Evolutionary conservation across 169 alveolate genomes (phyloP), one percentile per base, ranked within the genome.

Genomic region (Plasmodium ovale): DNA sequence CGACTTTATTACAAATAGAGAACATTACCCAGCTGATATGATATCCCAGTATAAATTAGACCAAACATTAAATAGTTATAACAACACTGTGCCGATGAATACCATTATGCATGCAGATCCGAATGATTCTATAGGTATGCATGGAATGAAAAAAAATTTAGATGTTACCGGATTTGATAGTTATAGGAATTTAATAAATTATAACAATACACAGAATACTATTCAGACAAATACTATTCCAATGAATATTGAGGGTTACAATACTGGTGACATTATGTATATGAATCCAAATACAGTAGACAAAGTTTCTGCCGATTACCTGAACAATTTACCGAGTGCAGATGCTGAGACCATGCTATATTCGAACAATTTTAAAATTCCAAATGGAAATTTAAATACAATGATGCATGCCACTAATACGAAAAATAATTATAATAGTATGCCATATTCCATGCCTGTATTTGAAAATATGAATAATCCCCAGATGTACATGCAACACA

Each of bases 401-500:
- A 33, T 49, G 58, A 14, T 82, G 72, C 54, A 27, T 53, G 54
- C 33, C 25, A 54, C 37, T 44, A 58, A 72, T 53, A 54, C 16
- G 7, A 54, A 54, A n/a, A 54, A 54, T 19, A 54, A 72, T 33
- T 82, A 65, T 82, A 68, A 68, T 35, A 82, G 37, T 59, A 5
- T 68, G 7, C 90, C 68, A 65, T 82, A 82, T 23, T 44, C 90
- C 25, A 82, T 82, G 70, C 84, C 90, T 12, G 54, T 82, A 27
- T 82, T 65, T 51, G 90, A 82, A 82, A 82, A 68, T 82, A 82
- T 82, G 90, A 82, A 82, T 53, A 82, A 82, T 27, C 90, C 90
- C 14, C 82, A 82, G 59, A 82, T 82, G 90, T 82, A 29, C 42
- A 82, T 82, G 90, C 90, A 51, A 42, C 84, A 82, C 42, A 49